These are phyloP conservation scores for Karstenula rhodostoma DNA, from an alignment of 2,329 filamentous ascomycete genomes.

Conservation along the genomic window DNA sequence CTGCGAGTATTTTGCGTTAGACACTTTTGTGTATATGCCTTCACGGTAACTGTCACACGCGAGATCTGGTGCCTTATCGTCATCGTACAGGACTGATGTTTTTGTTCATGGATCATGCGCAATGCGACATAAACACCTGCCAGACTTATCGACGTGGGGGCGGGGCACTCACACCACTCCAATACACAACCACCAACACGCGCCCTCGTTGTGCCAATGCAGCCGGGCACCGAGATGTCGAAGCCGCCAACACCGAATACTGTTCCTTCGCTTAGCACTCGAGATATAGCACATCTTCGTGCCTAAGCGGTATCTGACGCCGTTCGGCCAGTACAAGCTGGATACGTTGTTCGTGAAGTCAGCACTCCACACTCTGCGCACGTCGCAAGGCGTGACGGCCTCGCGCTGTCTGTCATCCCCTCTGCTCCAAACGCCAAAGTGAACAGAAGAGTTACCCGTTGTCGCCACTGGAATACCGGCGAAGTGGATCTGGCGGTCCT, in stretches of 20 bases:
- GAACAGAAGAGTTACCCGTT: background rate
- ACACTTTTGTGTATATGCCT: no score
- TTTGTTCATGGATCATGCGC: no score
- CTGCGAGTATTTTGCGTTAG: no score
- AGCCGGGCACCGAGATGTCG: background rate
- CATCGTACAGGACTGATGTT: no score
- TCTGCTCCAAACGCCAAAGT: background rate
- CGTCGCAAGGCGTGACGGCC: background rate
- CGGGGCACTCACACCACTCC: background rate
- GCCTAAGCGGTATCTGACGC: background rate
- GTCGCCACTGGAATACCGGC: background rate
- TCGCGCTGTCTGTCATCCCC: background rate
- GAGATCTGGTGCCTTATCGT: no score
- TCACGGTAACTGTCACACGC: no score
- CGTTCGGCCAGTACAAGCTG: background rate
- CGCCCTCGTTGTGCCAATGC: background rate
- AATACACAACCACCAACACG: background rate
- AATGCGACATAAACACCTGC: no score
- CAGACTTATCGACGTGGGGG: background rate
- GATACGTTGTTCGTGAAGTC: no score
- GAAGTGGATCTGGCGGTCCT: background rate
- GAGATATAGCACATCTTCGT: background rate
- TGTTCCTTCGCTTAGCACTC: background rate
- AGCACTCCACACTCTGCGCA: background rate
- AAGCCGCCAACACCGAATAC: background rate